Percentiles rank a stretch among this genome's conserved stretches.
phyloP scores from a whole-genome alignment of 176 grass and related monocot species.

The Zea mays region DNA sequence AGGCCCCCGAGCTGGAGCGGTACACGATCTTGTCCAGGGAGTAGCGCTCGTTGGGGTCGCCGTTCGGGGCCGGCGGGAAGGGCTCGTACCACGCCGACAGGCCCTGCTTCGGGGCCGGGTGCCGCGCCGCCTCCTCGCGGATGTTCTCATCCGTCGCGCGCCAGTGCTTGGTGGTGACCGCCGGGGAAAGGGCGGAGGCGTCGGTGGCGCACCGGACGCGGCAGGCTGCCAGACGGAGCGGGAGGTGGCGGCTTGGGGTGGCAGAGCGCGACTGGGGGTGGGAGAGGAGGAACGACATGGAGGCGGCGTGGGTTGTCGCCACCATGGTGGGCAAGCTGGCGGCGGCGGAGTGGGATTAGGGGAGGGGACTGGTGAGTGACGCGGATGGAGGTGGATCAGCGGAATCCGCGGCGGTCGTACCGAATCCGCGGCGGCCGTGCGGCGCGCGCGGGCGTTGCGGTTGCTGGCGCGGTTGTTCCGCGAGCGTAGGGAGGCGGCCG shows the following conservation, averaged over 20 bases:
- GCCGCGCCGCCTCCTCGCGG: constrained; percentile 79
- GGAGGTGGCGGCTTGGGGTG: background rate
- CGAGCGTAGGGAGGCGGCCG: too few relatives aligned
- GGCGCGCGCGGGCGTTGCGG: too few relatives aligned
- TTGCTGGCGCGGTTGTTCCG: too few relatives aligned
- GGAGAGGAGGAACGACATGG: constrained; percentile 52
- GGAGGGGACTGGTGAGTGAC: constrained; percentile 13
- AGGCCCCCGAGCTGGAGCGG: constrained; percentile 74
- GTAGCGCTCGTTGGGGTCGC: constrained; percentile 66
- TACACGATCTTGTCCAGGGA: constrained; percentile 96
- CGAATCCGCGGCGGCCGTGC: too few relatives aligned
- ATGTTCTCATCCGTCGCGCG: constrained; percentile 81
- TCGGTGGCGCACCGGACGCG: constrained; percentile 45
- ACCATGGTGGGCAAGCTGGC: constrained; percentile 50
- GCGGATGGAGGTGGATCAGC: constrained; percentile 10
- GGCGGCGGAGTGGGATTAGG: constrained; percentile 36
- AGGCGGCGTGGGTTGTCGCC: constrained; percentile 38
- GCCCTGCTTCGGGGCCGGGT: constrained; percentile 41
- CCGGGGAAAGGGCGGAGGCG: constrained; percentile 21
- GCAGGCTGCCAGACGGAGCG: constrained; percentile 10
- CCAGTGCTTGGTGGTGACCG: constrained; percentile 43
- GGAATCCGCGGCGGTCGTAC: background rate
- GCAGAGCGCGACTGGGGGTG: constrained; percentile 33
- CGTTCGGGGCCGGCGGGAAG: constrained; percentile 44
- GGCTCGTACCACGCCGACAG: constrained; percentile 78